Base-by-base conservation (phyloP, 306 rosid genomes). In the Sesbania bispinosa region DNA sequence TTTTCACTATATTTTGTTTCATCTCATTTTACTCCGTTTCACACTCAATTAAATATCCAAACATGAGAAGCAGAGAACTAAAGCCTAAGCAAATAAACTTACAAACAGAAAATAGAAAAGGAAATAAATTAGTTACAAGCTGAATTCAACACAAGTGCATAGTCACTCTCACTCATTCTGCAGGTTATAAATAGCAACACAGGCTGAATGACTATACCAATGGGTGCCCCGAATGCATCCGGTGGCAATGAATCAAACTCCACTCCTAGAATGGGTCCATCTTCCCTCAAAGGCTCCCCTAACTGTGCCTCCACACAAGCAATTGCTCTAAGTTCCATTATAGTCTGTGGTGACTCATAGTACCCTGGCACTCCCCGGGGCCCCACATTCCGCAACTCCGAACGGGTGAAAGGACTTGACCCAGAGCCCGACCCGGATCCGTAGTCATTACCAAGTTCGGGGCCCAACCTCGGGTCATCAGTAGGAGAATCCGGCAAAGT, bases 351-450 rank as follows among this genome's bases (percentile, higher is more conserved):
- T 0, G 97, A 75, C 83, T 86, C 96, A 57, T 85, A 83, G 64
- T 87, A 84, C 83, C 88, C 88, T 1, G 73, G 84, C 51, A 76
- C 86, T 54, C 73, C 73, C 75, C 88, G 65, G 8, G 91, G 33
- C 39, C 58, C 80, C 67, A 62, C 87, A 80, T 85, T 90, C 78
- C 86, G 65, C 77, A 83, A 57, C 82, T 89, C 93, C 1, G 82
- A 27, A 3, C 90, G 90, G 27, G 88, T 79, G 3, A 81, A 59
- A 1, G 91, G 93, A 70, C 99, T 91, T 0, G 96, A 94, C 0
- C 99, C 97, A 3, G 93, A 90, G 10, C 98, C 98, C 2, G 98
- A 94, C 62, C 97, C 99, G 38, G 97, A 91, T 57, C 95, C 97
- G 8, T 89, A 91, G 38, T 94, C 99, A 59, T 88, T 85, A 20